Percentiles rank a stretch among this genome's conserved stretches.
phyloP scores from a whole-genome alignment of 2,329 filamentous ascomycete species.

The Calonectria naviculata region DNA sequence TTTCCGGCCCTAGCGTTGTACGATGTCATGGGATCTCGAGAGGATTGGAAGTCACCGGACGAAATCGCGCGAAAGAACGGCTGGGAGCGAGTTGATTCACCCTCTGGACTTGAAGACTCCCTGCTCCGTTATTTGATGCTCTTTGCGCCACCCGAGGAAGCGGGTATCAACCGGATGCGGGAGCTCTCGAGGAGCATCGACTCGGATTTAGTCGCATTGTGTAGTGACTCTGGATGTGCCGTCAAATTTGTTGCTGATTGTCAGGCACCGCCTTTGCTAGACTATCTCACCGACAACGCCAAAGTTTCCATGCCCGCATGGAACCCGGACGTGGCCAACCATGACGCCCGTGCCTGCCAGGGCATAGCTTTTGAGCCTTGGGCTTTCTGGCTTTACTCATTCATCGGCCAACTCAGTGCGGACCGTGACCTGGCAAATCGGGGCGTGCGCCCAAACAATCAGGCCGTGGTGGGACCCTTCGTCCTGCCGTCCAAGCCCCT shows the following conservation, averaged over 20 bases:
- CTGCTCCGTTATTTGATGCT: conserved; percentile 50
- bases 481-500: conserved; percentile 53
- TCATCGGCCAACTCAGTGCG: conserved; percentile 50
- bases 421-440: conserved; percentile 46
- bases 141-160: conserved; percentile 44
- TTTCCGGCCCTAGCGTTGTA: conserved; percentile 60
- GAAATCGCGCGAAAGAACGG: conserved; percentile 41
- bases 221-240: conserved; percentile 45
- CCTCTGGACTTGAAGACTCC: conserved; percentile 43
- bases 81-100: conserved; percentile 47
- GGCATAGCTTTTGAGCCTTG: conserved; percentile 50
- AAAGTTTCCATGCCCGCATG: conserved; percentile 45
- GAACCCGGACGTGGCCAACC: conserved; percentile 42
- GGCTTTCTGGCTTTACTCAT: conserved; percentile 55
- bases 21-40: conserved; percentile 51
- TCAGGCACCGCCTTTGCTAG: conserved; percentile 46
- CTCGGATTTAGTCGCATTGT: conserved; percentile 47
- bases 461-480: conserved; percentile 49
- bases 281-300: conserved; percentile 47
- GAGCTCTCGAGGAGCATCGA: conserved; percentile 48
- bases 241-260: conserved; percentile 45
- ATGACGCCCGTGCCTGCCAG: conserved; percentile 46
- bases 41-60: conserved; percentile 48
- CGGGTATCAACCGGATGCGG: conserved; percentile 32
- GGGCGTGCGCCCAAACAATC: conserved; percentile 33